A percentile compares a stretch with the other conserved stretches of the same genome.
Evolutionary conservation across 169 alveolate genomes (phyloP).

Genomic region (Plasmodium cynomolgi): DNA sequence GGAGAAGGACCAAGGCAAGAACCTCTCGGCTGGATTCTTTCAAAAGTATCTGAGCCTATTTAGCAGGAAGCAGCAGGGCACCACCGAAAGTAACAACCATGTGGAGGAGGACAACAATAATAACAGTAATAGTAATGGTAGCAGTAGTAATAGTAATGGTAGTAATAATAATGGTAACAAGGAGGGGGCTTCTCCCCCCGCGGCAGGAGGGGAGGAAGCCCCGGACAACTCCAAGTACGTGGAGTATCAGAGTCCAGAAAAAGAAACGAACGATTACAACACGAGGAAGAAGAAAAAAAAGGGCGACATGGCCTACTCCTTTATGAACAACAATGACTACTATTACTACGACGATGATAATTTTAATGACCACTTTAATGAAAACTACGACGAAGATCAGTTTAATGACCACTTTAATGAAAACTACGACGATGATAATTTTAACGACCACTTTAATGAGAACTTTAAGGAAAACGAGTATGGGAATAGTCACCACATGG

Average conservation of each 20-base stretch:
- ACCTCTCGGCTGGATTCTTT: neutral
- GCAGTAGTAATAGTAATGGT: neutral
- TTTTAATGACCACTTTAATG: neutral
- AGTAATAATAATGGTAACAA: neutral
- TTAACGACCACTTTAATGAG: slow-evolving; percentile 2
- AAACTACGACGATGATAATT: neutral
- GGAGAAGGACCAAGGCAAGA: neutral
- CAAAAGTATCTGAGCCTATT: neutral
- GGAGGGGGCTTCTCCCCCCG: neutral
- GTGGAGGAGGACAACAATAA: neutral
- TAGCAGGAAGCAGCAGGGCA: neutral
- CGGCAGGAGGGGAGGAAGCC: neutral
- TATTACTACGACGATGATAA: slow-evolving; percentile 22
- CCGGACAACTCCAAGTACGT: neutral
- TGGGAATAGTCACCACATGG: neutral
- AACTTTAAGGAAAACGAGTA: neutral
- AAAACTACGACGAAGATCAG: slow-evolving; percentile 6
- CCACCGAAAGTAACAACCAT: neutral
- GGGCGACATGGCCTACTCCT: neutral
- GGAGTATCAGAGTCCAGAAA: slow-evolving; percentile 14
- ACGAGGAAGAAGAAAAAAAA: slow-evolving; percentile 54
- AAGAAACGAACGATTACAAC: slow-evolving; percentile 38
- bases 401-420: neutral
- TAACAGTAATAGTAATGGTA: neutral
- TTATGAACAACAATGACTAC: slow-evolving; percentile 18